Evolutionary conservation across 257 asterid species (phyloP), one percentile per base, ranked within the genome.

Genomic region (Asclepias syriaca): DNA sequence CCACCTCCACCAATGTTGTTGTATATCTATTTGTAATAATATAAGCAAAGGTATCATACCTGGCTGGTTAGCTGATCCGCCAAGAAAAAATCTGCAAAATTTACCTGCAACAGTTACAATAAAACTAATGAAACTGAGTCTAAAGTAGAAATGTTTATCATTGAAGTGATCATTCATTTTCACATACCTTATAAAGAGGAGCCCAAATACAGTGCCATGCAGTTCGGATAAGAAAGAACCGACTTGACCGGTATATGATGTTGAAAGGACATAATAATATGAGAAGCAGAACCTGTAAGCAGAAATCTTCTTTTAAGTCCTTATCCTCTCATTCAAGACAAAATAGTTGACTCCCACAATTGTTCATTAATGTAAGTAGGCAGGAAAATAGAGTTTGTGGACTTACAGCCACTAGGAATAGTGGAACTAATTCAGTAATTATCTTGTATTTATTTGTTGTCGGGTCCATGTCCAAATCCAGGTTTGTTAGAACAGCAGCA

Each of bases 61-160:
- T 93, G 97, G 87, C 98, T 93, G n/a, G 98, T 93, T 60, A 93
- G 76, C 85, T 90, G 96, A 81, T 93, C 98, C n/a, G 92, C 94
- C 83, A 92, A 82, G 91, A 92, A 82, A 80, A 90, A 89, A 81
- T 92, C 98, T 19, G 96, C 73, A 51, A 93, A 84, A 4, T 82
- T 85, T 55, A 90, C 93, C 98, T 93, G 68, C 68, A 72, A 57
- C 60, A 48, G 27, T 14, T 14, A 39, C 27, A 51, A 49, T 16
- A 24, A 69, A 43, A 15, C 34, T 6, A 8, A 43, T 43, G n/a
- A 14, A 49, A 5, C 21, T 13, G 56, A 50, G 11, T 43, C 56
- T 5, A 15, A 15, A 15, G 18, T 50, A 4, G 56, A 50, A 48
- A 48, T 48, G 53, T 48, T 43, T 14, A 49, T 49, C 15, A 49